These are phyloP conservation scores for Echeveria elegans DNA, from an alignment of 164 flowering plant genomes.

Conservation along the genomic window DNA sequence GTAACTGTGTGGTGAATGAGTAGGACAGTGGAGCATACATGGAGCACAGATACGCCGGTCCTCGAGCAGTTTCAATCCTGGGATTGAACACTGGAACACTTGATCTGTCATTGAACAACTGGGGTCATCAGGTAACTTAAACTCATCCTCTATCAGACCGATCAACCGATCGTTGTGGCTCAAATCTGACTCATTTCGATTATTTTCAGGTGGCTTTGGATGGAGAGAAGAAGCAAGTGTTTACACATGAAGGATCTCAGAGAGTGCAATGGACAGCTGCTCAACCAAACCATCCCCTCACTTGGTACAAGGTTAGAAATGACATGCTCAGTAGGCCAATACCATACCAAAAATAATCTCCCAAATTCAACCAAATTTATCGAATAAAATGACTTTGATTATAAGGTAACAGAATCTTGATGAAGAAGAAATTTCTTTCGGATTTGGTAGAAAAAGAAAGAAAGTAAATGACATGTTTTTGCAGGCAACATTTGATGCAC, in stretches of 20 bases:
- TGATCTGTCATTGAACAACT: slow-evolving; percentile 51
- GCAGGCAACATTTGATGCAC: slow-evolving; percentile 68
- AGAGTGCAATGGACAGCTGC: slow-evolving; percentile 48
- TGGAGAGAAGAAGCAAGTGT: slow-evolving; percentile 48
- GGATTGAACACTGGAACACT: slow-evolving; percentile 82
- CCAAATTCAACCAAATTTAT: too few species aligned
- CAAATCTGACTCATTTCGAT: background rate
- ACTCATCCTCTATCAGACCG: too few species aligned
- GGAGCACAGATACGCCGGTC: slow-evolving; percentile 72
- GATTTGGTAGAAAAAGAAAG: too few species aligned
- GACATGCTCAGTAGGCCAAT: too few species aligned
- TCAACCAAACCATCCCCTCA: slow-evolving; percentile 26
- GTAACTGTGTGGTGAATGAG: slow-evolving; percentile 8
- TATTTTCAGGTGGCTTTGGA: slow-evolving; percentile 45
- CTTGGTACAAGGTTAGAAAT: slow-evolving; percentile 82
- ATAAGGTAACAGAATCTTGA: too few species aligned
- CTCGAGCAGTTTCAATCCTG: slow-evolving; percentile 33
- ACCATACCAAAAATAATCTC: too few species aligned
- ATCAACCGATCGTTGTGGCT: background rate
- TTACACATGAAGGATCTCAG: slow-evolving; percentile 43
- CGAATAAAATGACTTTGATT: too few species aligned
- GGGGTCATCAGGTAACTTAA: slow-evolving; percentile 62
- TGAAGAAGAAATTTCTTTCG: too few species aligned
- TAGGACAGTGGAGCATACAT: slow-evolving; percentile 88
- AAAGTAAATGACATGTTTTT: background rate